Percentiles rank a stretch among this genome's conserved stretches.
Conservation (phyloP, 31 red algal species). For the Porphyra umbilicalis region DNA sequence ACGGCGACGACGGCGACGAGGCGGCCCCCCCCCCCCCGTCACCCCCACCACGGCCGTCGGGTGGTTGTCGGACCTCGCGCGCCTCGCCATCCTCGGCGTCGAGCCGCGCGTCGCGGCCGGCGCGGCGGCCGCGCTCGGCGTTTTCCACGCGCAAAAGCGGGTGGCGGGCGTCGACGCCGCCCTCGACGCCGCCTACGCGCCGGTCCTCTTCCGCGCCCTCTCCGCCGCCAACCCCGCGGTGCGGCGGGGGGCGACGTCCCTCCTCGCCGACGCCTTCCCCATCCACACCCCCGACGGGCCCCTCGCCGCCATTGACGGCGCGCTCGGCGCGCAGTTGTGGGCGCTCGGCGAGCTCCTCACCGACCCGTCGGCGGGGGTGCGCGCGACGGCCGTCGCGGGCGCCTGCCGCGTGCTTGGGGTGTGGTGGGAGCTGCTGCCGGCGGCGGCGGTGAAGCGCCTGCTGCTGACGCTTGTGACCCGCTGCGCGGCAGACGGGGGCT, state of each 20-base stretch:
- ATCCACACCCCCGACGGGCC: slow-evolving; percentile 29
- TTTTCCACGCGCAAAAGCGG: slow-evolving; percentile 63
- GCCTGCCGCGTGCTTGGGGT: slow-evolving; percentile 43
- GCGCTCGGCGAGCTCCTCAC: slow-evolving; percentile 21
- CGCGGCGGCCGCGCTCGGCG: slow-evolving; percentile 26
- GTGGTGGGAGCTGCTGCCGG: slow-evolving; percentile 42
- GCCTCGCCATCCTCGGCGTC: slow-evolving; percentile 16
- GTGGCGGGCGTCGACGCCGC: slow-evolving; percentile 32
- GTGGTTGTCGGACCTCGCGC: slow-evolving; percentile 17
- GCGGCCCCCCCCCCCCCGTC: background rate
- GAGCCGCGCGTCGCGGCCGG: slow-evolving; percentile 23
- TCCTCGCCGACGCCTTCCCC: slow-evolving; percentile 61
- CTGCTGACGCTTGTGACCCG: slow-evolving; percentile 29
- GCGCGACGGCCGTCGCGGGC: slow-evolving; percentile 30
- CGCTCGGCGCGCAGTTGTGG: slow-evolving; percentile 27
- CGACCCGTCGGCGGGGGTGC: slow-evolving; percentile 41
- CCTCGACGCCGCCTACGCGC: slow-evolving; percentile 33
- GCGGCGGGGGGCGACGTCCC: slow-evolving; percentile 21
- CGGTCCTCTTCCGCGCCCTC: slow-evolving; percentile 39
- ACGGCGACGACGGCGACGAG: background rate
- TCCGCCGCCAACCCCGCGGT: slow-evolving; percentile 31
- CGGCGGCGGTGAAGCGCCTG: slow-evolving; percentile 9
- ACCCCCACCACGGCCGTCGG: background rate
- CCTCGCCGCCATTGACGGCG: slow-evolving; percentile 14
- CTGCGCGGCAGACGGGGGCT: slow-evolving; percentile 33